phyloP scores from a whole-genome alignment of 2,329 filamentous ascomycete species.

The Sporothrix curviconia region DNA sequence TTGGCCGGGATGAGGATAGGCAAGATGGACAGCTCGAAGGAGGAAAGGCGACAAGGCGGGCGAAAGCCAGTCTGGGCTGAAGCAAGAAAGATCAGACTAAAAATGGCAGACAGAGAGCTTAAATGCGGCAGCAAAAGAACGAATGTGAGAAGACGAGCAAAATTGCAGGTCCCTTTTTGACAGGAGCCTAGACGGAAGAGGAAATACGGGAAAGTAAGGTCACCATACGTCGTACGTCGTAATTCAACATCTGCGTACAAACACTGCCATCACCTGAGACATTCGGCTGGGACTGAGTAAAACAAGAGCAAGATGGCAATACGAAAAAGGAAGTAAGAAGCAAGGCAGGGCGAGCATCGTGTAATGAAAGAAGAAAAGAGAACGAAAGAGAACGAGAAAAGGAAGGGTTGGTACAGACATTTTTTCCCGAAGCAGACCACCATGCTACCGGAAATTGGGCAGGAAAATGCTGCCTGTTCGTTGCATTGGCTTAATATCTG shows the following conservation, averaged over 20 bases:
- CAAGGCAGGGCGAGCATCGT: too few relatives aligned
- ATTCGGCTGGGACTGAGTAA: conserved; percentile 1
- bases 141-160: neutral
- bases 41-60: neutral
- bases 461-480: too few relatives aligned
- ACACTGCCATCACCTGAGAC: conserved; percentile 4
- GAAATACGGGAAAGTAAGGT: neutral
- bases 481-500: too few relatives aligned
- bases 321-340: too few relatives aligned
- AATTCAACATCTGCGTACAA: too few relatives aligned
- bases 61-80: neutral
- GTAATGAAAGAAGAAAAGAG: too few relatives aligned
- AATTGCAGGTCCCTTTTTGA: too few relatives aligned
- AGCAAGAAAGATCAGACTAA: neutral
- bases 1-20: conserved; percentile 7
- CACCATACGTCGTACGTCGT: too few relatives aligned
- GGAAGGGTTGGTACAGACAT: too few relatives aligned
- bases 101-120: neutral
- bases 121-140: neutral
- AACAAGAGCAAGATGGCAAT: neutral
- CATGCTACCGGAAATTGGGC: too few relatives aligned
- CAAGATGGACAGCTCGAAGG: neutral
- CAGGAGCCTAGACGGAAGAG: neutral
- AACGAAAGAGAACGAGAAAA: too few relatives aligned
- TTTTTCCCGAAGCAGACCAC: too few relatives aligned